These are phyloP conservation scores for Syzygium grande DNA, from an alignment of 345 rosid genomes.

Conservation along the genomic window DNA sequence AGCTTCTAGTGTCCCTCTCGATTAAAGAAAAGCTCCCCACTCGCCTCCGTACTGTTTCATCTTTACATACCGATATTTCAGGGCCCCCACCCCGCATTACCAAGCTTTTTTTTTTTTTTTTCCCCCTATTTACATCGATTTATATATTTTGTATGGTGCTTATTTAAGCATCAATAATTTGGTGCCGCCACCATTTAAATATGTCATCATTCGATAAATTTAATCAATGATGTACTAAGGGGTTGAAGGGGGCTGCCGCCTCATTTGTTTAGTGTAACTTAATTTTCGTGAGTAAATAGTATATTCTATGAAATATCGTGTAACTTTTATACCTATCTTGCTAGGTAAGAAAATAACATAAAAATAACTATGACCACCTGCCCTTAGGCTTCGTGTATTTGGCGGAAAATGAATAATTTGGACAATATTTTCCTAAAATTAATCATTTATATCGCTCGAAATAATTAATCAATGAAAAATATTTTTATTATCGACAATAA, in stretches of 20 bases:
- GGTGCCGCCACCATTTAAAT: neutral
- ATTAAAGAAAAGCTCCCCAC: neutral
- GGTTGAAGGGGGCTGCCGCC: neutral
- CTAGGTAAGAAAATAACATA: neutral
- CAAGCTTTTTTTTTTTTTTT: neutral
- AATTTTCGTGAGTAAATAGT: neutral
- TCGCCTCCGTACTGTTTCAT: neutral
- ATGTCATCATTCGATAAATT: neutral
- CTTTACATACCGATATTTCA: neutral
- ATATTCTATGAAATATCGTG: neutral
- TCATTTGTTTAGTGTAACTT: neutral
- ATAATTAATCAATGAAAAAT: too few relatives aligned
- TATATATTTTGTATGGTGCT: neutral
- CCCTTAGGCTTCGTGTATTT: neutral
- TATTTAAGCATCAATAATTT: neutral
- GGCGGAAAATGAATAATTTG: too few relatives aligned
- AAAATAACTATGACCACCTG: neutral
- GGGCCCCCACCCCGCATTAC: neutral
- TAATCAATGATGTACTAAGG: neutral
- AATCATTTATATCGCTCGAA: too few relatives aligned
- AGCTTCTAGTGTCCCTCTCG: neutral
- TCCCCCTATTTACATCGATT: fast-evolving
- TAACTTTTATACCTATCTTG: neutral
- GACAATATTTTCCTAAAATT: too few relatives aligned
- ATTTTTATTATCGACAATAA: too few relatives aligned